A percentile compares a stretch with the other conserved stretches of the same genome.
phyloP scores from a whole-genome alignment of 2,329 filamentous ascomycete species.

The Camillea tinctor region DNA sequence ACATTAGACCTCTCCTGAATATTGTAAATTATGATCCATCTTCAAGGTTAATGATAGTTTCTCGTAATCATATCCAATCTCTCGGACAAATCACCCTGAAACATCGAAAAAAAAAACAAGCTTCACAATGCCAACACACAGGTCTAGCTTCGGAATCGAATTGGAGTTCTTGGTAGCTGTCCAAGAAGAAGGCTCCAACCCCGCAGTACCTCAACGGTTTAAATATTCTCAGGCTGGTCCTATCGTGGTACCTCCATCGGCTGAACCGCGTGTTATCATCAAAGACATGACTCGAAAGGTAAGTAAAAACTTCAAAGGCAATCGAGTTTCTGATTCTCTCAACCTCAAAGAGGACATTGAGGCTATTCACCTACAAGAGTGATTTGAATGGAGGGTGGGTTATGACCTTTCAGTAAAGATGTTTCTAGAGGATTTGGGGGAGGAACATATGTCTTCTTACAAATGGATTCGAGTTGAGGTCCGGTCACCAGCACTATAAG shows the following conservation, averaged over 20 bases:
- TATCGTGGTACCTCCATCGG: neutral
- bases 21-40: no score
- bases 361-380: neutral
- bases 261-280: neutral
- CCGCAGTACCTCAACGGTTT: conserved; percentile 9
- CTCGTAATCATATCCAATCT: no score
- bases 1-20: no score
- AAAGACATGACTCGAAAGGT: neutral
- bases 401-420: neutral
- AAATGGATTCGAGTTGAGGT: conserved; percentile 13
- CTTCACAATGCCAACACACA: neutral
- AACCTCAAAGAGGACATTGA: neutral
- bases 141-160: conserved; percentile 21
- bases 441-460: neutral
- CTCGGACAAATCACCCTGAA: neutral
- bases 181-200: neutral
- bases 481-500: conserved; percentile 20
- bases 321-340: neutral
- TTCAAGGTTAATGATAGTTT: no score
- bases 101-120: neutral
- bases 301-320: neutral
- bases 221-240: conserved; percentile 1
- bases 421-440: neutral
- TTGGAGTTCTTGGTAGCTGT: conserved; percentile 18
- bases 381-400: conserved; percentile 3